These are phyloP conservation scores for Crithidia expoeki DNA, from an alignment of 208 protist genomes.

Conservation along the genomic window DNA sequence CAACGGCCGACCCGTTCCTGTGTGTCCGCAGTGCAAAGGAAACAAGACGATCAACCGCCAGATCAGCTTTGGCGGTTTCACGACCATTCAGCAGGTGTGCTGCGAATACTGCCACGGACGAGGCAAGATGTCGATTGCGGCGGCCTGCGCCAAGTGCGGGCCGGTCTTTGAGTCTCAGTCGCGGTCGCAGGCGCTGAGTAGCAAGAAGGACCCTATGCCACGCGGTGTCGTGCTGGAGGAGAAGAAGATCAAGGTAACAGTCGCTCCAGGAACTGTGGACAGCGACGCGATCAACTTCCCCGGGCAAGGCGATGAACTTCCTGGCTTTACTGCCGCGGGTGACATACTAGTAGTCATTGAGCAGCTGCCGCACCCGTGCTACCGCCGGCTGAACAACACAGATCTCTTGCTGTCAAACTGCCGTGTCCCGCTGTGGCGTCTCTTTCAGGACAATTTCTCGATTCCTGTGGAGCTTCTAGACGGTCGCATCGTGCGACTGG, in stretches of 20 bases:
- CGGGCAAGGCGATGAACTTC: constrained; percentile 94
- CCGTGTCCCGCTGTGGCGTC: constrained; percentile 78
- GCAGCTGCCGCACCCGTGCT: constrained; percentile 93
- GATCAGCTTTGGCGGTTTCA: constrained; percentile 93
- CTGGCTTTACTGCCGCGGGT: constrained; percentile 86
- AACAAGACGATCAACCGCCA: constrained; percentile 75
- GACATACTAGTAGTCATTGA: constrained; percentile 97
- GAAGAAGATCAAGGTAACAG: constrained; percentile 92
- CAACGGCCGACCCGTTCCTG: constrained; percentile 39
- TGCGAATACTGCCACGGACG: constrained; percentile 90
- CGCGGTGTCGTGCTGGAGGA: constrained; percentile 87
- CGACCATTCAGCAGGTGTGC: constrained; percentile 83
- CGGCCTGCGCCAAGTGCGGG: constrained; percentile 46
- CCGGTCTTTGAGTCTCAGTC: constrained; percentile 77
- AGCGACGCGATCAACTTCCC: constrained; percentile 93
- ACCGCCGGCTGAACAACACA: constrained; percentile 89
- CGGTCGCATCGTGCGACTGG: constrained; percentile 73
- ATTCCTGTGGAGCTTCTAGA: constrained; percentile 90
- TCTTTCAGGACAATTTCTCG: constrained; percentile 72
- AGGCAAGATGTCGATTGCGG: constrained; percentile 36
- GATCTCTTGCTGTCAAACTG: constrained; percentile 90
- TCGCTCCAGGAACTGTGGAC: constrained; percentile 95
- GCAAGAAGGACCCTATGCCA: constrained; percentile 42
- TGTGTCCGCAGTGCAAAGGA: constrained; percentile 90
- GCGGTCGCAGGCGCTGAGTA: constrained; percentile 51